These are phyloP conservation scores for Escallonia rubra DNA, from an alignment of 129 eudicot genomes.

Conservation along the genomic window DNA sequence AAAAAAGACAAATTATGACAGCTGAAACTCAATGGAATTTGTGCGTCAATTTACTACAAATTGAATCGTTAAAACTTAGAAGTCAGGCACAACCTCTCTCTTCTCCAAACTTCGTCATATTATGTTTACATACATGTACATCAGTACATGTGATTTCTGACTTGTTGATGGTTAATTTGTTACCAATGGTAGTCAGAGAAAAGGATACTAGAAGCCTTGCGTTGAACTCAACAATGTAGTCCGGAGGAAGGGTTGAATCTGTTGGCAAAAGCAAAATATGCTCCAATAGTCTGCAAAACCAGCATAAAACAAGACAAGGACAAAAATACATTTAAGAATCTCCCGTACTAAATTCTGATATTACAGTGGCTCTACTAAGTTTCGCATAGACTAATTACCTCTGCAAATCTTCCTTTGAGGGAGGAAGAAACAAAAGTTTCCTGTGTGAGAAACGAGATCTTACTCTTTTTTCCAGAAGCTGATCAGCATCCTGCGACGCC, in stretches of 20 bases:
- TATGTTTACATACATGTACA: no score
- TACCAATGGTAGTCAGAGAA: constrained; percentile 9
- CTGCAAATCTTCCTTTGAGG: constrained; percentile 67
- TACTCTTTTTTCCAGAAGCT: constrained; percentile 92
- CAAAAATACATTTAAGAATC: not conserved
- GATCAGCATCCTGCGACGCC: constrained; percentile 90
- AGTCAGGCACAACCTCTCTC: no score
- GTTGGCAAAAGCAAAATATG: constrained; percentile 64
- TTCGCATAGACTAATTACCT: constrained; percentile 38
- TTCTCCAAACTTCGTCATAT: no score
- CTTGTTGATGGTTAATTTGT: not conserved
- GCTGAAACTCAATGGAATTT: no score
- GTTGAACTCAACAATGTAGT: constrained; percentile 56
- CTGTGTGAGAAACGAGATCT: constrained; percentile 94
- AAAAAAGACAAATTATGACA: no score
- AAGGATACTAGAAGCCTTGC: constrained; percentile 75
- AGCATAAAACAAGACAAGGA: constrained; percentile 10
- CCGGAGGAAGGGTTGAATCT: constrained; percentile 66
- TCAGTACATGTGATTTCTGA: not conserved
- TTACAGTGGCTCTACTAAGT: not conserved
- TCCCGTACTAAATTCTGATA: not conserved
- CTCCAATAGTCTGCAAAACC: constrained; percentile 53
- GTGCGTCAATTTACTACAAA: no score
- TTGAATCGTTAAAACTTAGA: no score
- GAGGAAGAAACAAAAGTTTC: constrained; percentile 86